These are phyloP conservation scores for Haplosporangium sp. DNA, from an alignment of 371 early-diverging fungal genomes.

Conservation along the genomic window DNA sequence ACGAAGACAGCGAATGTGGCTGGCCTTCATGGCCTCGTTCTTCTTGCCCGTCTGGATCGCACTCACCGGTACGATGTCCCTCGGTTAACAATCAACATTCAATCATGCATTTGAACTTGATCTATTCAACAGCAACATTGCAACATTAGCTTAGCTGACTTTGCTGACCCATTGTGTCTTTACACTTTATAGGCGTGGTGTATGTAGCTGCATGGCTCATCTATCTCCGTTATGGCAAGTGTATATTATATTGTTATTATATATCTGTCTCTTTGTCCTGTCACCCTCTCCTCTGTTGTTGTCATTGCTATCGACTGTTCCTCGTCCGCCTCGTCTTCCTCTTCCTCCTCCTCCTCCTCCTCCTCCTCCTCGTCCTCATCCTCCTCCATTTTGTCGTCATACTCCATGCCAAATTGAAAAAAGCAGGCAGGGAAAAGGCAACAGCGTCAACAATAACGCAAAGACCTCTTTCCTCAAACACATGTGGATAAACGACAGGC, in stretches of 20 bases:
- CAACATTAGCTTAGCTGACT: neutral
- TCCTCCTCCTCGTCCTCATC: neutral
- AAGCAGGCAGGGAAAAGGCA: no score
- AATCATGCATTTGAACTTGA: neutral
- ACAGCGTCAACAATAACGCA: no score
- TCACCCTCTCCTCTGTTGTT: no score
- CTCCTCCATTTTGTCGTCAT: neutral
- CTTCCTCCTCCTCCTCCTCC: neutral
- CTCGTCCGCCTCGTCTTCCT: neutral
- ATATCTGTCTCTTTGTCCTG: neutral
- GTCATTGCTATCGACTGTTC: no score
- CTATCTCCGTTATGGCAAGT: constrained; percentile 58
- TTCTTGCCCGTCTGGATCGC: constrained; percentile 52
- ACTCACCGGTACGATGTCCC: constrained; percentile 31
- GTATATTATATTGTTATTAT: no score
- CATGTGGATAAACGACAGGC: no score
- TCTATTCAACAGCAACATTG: neutral
- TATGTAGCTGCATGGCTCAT: constrained; percentile 66
- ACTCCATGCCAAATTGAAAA: neutral
- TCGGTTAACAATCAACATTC: neutral
- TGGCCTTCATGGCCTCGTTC: constrained; percentile 52
- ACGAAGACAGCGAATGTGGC: constrained; percentile 54
- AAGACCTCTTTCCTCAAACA: no score
- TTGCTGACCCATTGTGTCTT: neutral
- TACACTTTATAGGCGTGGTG: constrained; percentile 58